Base-by-base conservation (phyloP, 164 flowering plant species). In the Euptelea pleiosperma region DNA sequence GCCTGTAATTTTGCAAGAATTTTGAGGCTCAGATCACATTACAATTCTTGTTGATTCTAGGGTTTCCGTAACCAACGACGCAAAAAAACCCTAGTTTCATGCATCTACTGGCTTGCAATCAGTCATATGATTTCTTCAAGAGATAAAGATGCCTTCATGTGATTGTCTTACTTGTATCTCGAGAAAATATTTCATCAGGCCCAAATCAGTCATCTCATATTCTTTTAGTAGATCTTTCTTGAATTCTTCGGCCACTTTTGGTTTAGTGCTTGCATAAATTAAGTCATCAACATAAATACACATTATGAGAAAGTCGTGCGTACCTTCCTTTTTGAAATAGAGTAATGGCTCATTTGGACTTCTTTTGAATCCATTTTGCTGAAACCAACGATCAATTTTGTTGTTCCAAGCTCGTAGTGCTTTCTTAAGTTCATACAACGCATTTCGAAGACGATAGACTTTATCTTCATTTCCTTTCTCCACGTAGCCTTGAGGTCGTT, bases 61-160 rank as follows among this genome's bases (percentile, higher is more conserved):
- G n/a, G n/a, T n/a, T n/a, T n/a, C n/a, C n/a, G n/a, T n/a, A n/a
- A n/a, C n/a, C n/a, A n/a, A n/a, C n/a, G n/a, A n/a, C n/a, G n/a
- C n/a, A n/a, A n/a, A n/a, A n/a, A n/a, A n/a, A n/a, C n/a, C n/a
- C n/a, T n/a, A n/a, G n/a, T n/a, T n/a, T n/a, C n/a, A n/a, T n/a
- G n/a, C n/a, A n/a, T n/a, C n/a, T n/a, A 43, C 18, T 4, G 58
- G 56, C 35, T 66, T 59, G 69, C 64, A 66, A 11, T 19, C 45
- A 6, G n/a, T 12, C 57, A 58, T 58, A 44, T 45, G 28, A 12
- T 64, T 64, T 36, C 47, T 39, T 58, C 45, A n/a, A 1, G 58
- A 58, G 14, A 58, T 52, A 24, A 65, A 52, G 2, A 58, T 58
- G 1, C n/a, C 26, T 3, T 26, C 24, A 1, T 11, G 19, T 0